phyloP scores from a whole-genome alignment of 306 rosid genomes.

The Aeschynomene evenia region DNA sequence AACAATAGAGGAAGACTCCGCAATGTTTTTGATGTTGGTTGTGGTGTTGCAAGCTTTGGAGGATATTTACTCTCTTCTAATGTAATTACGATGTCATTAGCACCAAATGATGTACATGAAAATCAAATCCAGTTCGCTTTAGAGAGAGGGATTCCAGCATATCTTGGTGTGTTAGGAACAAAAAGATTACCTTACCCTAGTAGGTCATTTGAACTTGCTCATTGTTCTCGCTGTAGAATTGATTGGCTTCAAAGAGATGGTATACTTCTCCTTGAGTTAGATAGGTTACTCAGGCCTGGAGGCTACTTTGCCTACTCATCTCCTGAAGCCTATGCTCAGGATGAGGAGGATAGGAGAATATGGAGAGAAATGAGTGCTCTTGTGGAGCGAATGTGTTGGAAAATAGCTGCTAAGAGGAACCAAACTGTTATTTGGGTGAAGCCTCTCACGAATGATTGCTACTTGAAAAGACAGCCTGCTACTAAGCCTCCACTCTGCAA shows the following conservation, averaged over 20 bases:
- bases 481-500: conserved; percentile 82
- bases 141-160: conserved; percentile 93
- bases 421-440: conserved; percentile 97
- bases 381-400: conserved; percentile 84
- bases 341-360: conserved; percentile 84
- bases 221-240: conserved; percentile 93
- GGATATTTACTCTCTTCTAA: conserved; percentile 83
- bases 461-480: conserved; percentile 60
- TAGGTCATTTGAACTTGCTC: conserved; percentile 93
- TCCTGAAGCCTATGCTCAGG: conserved; percentile 97
- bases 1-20: conserved; percentile 78
- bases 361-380: conserved; percentile 87
- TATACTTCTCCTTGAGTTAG: conserved; percentile 92
- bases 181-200: conserved; percentile 93
- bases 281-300: conserved; percentile 87
- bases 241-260: conserved; percentile 97
- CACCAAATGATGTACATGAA: conserved; percentile 95
- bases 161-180: conserved; percentile 93
- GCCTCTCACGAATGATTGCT: conserved; percentile 90
- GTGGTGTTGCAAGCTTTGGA: conserved; percentile 94
- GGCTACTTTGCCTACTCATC: conserved; percentile 96
- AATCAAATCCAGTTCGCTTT: conserved; percentile 95
- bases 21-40: conserved; percentile 81
- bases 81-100: conserved; percentile 79
- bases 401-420: conserved; percentile 73